Evolutionary conservation across 192 early-diverging fungal species (phyloP), one percentile per base, ranked within the genome.

Genomic region (Coemansia javaensis): DNA sequence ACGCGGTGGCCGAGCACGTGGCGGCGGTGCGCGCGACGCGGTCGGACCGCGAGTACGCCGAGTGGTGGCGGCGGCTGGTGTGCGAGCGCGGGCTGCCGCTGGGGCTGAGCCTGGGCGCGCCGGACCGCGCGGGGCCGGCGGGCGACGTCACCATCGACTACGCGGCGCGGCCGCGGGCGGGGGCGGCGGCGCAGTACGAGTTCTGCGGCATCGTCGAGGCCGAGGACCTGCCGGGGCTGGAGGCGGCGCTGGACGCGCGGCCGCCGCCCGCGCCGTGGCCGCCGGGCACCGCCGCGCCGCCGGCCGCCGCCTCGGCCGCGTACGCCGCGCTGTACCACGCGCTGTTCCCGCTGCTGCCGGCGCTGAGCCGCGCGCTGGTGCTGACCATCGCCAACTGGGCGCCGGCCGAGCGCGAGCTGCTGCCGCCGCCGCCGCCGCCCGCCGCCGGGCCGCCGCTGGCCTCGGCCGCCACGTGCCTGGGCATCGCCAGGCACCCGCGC

Each of bases 31-130:
- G 50, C 1, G 28, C 59, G 41, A 53, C 47, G 16, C 56, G 61
- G 10, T 64, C 68, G 4, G 61, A 72, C 35, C 61, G 69, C 56
- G 69, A 73, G 69, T 73, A 73, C 38, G 56, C 47, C 10, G 61
- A 73, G 50, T 73, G 69, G 69, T 73, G 69, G 69, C 61, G 58
- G 15, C 52, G 69, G 22, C 50, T 73, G 44, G 50, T 73, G 17
- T 14, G 34, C 1, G 50, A 32, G 17, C 61, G 62, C 27, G 69
- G 69, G 1, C 43, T 56, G 69, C 69, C 69, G 34, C 44, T 73
- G 41, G 53, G 69, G 23, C 69, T 73, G 53, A 65, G 62, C 9
- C 44, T 73, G 33, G 50, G 50, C 28, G 23, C 32, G 33, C 45
- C 27, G 32, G 48, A 1, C 28, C 32, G 39, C 35, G 27, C 1